phyloP scores from a whole-genome alignment of 768 basidiomycete species.

The Boletus reticuloceps region DNA sequence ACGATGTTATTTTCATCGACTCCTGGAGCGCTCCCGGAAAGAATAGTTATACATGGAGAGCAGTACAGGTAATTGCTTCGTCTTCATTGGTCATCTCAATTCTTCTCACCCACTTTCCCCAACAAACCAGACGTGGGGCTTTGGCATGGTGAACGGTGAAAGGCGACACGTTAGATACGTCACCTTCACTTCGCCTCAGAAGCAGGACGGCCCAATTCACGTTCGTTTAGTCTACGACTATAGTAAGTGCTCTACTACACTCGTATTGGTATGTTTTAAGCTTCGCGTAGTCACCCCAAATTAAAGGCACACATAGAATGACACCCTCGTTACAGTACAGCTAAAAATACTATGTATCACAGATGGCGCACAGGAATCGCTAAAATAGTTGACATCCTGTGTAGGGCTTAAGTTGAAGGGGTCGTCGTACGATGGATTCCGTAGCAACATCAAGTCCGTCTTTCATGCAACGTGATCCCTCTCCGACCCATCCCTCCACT shows the following conservation, averaged over 20 bases:
- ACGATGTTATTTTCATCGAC: conserved; percentile 35
- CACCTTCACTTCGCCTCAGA: conserved; percentile 59
- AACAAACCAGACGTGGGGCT: conserved; percentile 52
- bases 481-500: not conserved
- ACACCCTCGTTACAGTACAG: not conserved
- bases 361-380: too few relatives aligned
- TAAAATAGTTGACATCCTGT: too few relatives aligned
- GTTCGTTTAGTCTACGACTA: conserved; percentile 66
- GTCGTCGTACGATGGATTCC: too few relatives aligned
- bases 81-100: not conserved
- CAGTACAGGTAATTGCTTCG: conserved; percentile 49
- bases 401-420: too few relatives aligned
- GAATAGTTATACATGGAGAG: conserved; percentile 59
- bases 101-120: not conserved
- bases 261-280: conserved; percentile 11
- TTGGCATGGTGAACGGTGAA: conserved; percentile 56
- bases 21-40: conserved; percentile 61
- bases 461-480: conserved; percentile 13
- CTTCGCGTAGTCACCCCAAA: conserved; percentile 13
- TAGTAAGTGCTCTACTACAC: conserved; percentile 39
- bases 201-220: conserved; percentile 48
- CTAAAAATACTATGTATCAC: too few relatives aligned
- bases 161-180: conserved; percentile 61
- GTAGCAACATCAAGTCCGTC: not conserved
- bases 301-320: conserved; percentile 4